Percentiles rank a stretch among this genome's conserved stretches.
phyloP scores from a whole-genome alignment of 805 yeast species.

The Candida fluviatilis region DNA sequence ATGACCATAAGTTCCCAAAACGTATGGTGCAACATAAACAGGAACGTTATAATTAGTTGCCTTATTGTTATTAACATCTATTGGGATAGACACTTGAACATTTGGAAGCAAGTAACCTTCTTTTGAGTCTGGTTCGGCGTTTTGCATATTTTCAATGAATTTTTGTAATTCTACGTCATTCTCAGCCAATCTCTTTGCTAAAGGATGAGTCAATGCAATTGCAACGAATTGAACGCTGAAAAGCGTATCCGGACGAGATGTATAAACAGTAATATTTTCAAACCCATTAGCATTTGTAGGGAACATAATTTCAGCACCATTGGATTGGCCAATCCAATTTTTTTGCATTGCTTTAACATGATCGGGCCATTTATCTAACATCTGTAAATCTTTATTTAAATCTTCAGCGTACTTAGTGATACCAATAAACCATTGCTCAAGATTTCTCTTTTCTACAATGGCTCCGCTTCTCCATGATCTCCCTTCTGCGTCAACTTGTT shows the following conservation, averaged over 20 bases:
- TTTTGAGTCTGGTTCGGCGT: constrained; percentile 23
- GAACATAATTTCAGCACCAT: constrained; percentile 71
- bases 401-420: constrained; percentile 78
- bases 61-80: constrained; percentile 30
- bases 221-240: constrained; percentile 83
- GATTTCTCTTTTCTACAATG: constrained; percentile 70
- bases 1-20: constrained; percentile 74
- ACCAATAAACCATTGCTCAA: constrained; percentile 92
- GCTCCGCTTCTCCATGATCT: constrained; percentile 98
- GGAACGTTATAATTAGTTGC: constrained; percentile 44
- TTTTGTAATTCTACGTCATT: constrained; percentile 36
- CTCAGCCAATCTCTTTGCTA: constrained; percentile 39
- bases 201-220: constrained; percentile 65
- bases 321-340: constrained; percentile 90
- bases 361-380: constrained; percentile 75
- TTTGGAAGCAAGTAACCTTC: constrained; percentile 54
- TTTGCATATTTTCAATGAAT: constrained; percentile 53
- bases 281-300: constrained; percentile 16
- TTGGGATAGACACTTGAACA: constrained; percentile 55
- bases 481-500: constrained; percentile 90
- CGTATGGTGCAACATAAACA: constrained; percentile 88
- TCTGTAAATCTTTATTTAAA: constrained; percentile 58
- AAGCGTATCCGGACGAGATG: constrained; percentile 88
- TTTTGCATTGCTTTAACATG: constrained; percentile 87
- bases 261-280: constrained; percentile 52